Conservation (phyloP, 352 stramenopile genomes). For the Phytophthora pini region DNA sequence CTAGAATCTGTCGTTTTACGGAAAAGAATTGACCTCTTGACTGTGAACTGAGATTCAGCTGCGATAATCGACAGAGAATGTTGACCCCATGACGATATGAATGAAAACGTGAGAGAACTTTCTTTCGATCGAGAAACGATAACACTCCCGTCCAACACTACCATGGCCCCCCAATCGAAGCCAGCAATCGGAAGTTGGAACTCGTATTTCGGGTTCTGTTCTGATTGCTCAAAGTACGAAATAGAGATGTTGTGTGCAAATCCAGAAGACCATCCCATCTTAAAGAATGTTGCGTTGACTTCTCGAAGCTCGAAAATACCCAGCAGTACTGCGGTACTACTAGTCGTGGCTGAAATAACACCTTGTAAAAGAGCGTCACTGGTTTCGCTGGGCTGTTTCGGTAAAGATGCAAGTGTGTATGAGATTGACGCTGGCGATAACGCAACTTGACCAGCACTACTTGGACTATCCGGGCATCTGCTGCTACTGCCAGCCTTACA, state of each 20-base stretch:
- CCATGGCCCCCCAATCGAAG: conserved; percentile 51
- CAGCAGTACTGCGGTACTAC: conserved; percentile 7
- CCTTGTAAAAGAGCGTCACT: conserved; percentile 17
- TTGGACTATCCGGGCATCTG: conserved; percentile 43
- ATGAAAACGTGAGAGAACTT: conserved; percentile 45
- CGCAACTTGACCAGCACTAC: conserved; percentile 28
- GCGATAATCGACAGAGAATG: conserved; percentile 51
- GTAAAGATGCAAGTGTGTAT: conserved; percentile 42
- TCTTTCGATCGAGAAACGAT: conserved; percentile 33
- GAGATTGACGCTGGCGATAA: conserved; percentile 40
- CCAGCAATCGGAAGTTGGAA: conserved; percentile 57
- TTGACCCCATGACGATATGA: conserved; percentile 38
- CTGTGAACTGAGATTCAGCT: conserved; percentile 52
- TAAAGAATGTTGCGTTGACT: conserved; percentile 39
- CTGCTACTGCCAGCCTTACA: conserved; percentile 58
- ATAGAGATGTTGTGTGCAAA: conserved; percentile 66
- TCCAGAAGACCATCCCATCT: conserved; percentile 28
- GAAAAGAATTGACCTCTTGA: conserved; percentile 51
- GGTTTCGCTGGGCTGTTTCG: conserved; percentile 23
- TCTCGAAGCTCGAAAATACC: conserved; percentile 62
- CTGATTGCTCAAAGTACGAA: conserved; percentile 52
- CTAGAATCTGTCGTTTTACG: conserved; percentile 27
- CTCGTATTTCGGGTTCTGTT: conserved; percentile 41
- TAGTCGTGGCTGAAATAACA: conserved; percentile 8
- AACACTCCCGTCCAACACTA: conserved; percentile 45